Percentiles rank a stretch among this genome's conserved stretches.
phyloP scores from a whole-genome alignment of 768 basidiomycete genomes.

The Rhodosporidiobolus odoratus region DNA sequence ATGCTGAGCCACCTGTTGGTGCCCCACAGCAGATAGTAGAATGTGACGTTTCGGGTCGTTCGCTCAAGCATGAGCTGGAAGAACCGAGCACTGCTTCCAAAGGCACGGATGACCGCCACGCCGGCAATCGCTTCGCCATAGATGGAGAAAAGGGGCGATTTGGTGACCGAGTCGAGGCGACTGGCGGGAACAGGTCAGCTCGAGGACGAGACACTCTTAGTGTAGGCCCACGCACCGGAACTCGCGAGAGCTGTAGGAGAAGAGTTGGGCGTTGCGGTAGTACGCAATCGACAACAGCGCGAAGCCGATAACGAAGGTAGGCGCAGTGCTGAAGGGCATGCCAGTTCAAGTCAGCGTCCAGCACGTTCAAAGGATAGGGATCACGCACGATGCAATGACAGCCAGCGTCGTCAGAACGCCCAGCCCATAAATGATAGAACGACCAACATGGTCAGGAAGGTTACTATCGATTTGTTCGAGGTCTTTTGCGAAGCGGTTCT shows the following conservation, averaged over 20 bases:
- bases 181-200: constrained; percentile 27
- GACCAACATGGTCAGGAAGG: constrained; percentile 40
- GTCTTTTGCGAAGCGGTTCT: constrained; percentile 39
- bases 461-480: constrained; percentile 36
- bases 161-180: constrained; percentile 47
- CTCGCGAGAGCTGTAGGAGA: constrained; percentile 47
- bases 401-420: constrained; percentile 40
- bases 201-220: no score
- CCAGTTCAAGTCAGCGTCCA: neutral
- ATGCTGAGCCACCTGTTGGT: constrained; percentile 41
- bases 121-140: constrained; percentile 44
- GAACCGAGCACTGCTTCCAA: constrained; percentile 38
- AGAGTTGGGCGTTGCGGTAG: constrained; percentile 40
- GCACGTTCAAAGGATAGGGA: no score
- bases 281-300: constrained; percentile 30
- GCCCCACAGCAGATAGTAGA: constrained; percentile 1
- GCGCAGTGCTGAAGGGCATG: constrained; percentile 21
- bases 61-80: constrained; percentile 37
- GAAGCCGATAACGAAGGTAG: constrained; percentile 41
- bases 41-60: constrained; percentile 36
- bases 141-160: constrained; percentile 45
- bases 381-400: constrained; percentile 26
- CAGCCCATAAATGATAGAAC: constrained; percentile 36
- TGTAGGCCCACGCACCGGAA: constrained; percentile 40
- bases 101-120: constrained; percentile 44